These are phyloP conservation scores for Pisolithus thermaeus DNA, from an alignment of 1,284 basidiomycete genomes.

Conservation along the genomic window DNA sequence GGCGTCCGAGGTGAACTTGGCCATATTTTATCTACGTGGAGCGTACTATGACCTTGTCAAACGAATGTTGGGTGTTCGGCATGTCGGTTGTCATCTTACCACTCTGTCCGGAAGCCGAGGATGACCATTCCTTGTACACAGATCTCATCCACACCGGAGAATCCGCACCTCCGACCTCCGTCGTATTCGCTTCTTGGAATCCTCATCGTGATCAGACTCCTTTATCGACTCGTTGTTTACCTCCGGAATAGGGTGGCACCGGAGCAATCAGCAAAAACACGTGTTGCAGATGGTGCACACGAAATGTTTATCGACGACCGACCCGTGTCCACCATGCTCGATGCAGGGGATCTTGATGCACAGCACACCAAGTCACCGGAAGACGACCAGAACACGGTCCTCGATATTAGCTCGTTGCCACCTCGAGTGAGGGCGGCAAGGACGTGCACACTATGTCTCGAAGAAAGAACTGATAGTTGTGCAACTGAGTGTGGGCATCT, in stretches of 20 bases:
- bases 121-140: slow-evolving; percentile 26
- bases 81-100: slow-evolving; percentile 45
- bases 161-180: slow-evolving; percentile 67
- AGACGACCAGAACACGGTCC: slow-evolving; percentile 60
- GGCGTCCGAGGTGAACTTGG: slow-evolving; percentile 70
- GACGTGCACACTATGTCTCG: slow-evolving; percentile 83
- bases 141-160: slow-evolving; percentile 68
- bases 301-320: slow-evolving; percentile 62
- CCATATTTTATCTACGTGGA: slow-evolving; percentile 76
- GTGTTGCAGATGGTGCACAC: slow-evolving; percentile 27
- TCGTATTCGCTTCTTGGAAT: slow-evolving; percentile 84
- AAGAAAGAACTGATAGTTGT: slow-evolving; percentile 73
- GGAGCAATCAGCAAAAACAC: slow-evolving; percentile 29
- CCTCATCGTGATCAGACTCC: slow-evolving; percentile 64
- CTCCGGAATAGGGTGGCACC: slow-evolving; percentile 29
- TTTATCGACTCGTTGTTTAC: slow-evolving; percentile 53
- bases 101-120: background rate
- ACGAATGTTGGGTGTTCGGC: slow-evolving; percentile 65
- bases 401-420: slow-evolving; percentile 54
- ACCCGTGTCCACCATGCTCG: slow-evolving; percentile 55
- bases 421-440: slow-evolving; percentile 51
- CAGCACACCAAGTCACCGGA: slow-evolving; percentile 53
- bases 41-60: slow-evolving; percentile 73
- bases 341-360: slow-evolving; percentile 46
- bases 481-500: slow-evolving; percentile 93